phyloP scores from a whole-genome alignment of 805 yeast genomes.

The Saccharomycopsis fermentans region DNA sequence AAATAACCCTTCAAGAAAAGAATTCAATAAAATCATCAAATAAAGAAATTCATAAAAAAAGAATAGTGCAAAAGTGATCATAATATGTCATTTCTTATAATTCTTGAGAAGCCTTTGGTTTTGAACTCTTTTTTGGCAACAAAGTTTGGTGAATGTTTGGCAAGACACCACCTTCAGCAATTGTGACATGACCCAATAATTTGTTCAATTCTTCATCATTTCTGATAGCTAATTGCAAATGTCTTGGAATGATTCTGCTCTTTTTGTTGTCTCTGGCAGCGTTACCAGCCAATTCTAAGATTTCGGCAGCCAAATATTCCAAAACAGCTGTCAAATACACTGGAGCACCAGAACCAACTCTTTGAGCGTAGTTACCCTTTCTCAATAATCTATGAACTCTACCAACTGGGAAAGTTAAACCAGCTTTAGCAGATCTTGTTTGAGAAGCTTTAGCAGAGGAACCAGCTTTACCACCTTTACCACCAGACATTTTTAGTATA shows the following conservation, averaged over 20 bases:
- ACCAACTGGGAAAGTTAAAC: constrained; percentile 98
- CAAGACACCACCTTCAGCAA: constrained; percentile 98
- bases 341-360: constrained; percentile 99
- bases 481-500: constrained; percentile 51
- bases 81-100: constrained; percentile 29
- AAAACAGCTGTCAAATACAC: constrained; percentile 93
- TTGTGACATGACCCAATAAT: constrained; percentile 84
- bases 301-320: constrained; percentile 96
- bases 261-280: constrained; percentile 99
- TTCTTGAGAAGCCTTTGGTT: constrained; percentile 58
- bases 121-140: constrained; percentile 68
- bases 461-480: constrained; percentile 85
- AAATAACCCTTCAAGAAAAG: background rate
- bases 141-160: constrained; percentile 94
- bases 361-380: constrained; percentile 96
- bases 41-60: background rate
- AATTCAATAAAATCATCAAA: background rate
- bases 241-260: constrained; percentile 98
- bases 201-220: constrained; percentile 98
- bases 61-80: background rate
- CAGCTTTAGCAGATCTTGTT: constrained; percentile 98
- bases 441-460: constrained; percentile 81
- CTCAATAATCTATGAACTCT: constrained; percentile 95
- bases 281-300: constrained; percentile 95
- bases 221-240: constrained; percentile 95